Percentiles rank a stretch among this genome's conserved stretches.
These are phyloP conservation scores for Solanum tacnaense DNA, from an alignment of 257 asterid species.

Conservation along the genomic window DNA sequence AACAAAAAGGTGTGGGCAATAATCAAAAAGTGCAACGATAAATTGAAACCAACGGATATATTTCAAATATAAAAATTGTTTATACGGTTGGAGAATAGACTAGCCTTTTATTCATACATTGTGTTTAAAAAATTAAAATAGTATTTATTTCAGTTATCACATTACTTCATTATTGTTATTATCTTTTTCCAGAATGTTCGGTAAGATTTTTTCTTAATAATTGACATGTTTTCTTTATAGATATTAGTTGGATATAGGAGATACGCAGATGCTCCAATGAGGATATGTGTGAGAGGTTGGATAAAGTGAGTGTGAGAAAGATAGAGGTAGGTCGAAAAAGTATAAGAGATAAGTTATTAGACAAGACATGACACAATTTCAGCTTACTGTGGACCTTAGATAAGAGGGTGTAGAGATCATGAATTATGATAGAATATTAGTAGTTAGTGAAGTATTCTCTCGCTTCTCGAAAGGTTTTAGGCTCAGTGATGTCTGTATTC, in stretches of 20 bases:
- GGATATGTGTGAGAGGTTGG: background rate
- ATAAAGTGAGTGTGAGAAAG: no score
- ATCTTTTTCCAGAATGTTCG: no score
- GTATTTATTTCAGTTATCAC: background rate
- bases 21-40: background rate
- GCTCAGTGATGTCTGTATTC: background rate
- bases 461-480: background rate
- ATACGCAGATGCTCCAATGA: no score
- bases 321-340: background rate
- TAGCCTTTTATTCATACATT: background rate
- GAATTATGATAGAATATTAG: no score
- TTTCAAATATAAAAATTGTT: background rate
- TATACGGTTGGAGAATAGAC: background rate
- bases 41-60: background rate
- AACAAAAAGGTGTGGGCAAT: background rate
- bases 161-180: background rate
- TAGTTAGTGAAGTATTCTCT: background rate
- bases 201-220: no score
- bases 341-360: background rate
- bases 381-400: no score
- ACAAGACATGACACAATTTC: fast-evolving
- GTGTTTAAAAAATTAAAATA: background rate
- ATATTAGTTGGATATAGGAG: no score
- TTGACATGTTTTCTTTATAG: background rate
- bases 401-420: no score